These are phyloP conservation scores for Penicillium bialowiezense DNA, from an alignment of 495 filamentous ascomycete species.

Conservation along the genomic window DNA sequence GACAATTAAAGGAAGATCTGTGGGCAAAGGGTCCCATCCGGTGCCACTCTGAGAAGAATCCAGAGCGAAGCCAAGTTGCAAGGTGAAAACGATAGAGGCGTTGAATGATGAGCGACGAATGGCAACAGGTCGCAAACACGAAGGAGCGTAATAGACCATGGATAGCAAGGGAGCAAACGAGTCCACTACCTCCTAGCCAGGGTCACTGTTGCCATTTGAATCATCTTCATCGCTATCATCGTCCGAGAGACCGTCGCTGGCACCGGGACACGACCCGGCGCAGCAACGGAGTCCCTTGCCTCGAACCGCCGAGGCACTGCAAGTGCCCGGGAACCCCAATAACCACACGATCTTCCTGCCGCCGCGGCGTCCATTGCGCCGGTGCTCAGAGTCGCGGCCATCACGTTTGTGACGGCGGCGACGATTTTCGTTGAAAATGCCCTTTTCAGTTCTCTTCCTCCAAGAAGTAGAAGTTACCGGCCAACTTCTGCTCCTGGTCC, in stretches of 20 bases:
- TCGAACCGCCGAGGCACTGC: slow-evolving; percentile 40
- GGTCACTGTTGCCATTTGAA: slow-evolving; percentile 12
- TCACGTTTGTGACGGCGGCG: slow-evolving; percentile 41
- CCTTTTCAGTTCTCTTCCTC: slow-evolving; percentile 83
- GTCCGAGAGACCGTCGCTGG: slow-evolving; percentile 42
- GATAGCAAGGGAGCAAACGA: slow-evolving; percentile 27
- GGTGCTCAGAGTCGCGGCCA: slow-evolving; percentile 41
- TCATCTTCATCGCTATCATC: slow-evolving; percentile 42
- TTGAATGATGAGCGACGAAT: slow-evolving; percentile 4
- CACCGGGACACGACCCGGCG: slow-evolving; percentile 28
- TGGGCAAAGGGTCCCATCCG: slow-evolving; percentile 4
- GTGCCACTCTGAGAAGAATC: slow-evolving; percentile 1
- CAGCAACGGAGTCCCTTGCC: slow-evolving; percentile 20
- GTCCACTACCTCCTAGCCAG: slow-evolving; percentile 29
- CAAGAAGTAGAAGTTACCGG: slow-evolving; percentile 95
- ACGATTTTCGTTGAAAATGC: slow-evolving; percentile 46
- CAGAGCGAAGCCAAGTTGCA: slow-evolving; percentile 12
- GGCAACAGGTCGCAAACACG: slow-evolving; percentile 12
- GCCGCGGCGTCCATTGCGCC: slow-evolving; percentile 35
- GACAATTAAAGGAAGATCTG: slow-evolving; percentile 5
- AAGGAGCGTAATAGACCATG: slow-evolving; percentile 6
- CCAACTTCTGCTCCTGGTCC: slow-evolving; percentile 94
- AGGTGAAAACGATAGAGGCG: slow-evolving; percentile 9
- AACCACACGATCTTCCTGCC: slow-evolving; percentile 33
- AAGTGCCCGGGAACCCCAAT: slow-evolving; percentile 44